Base-by-base conservation (phyloP, 2,329 filamentous ascomycete genomes). In the Trichoderma sp. region DNA sequence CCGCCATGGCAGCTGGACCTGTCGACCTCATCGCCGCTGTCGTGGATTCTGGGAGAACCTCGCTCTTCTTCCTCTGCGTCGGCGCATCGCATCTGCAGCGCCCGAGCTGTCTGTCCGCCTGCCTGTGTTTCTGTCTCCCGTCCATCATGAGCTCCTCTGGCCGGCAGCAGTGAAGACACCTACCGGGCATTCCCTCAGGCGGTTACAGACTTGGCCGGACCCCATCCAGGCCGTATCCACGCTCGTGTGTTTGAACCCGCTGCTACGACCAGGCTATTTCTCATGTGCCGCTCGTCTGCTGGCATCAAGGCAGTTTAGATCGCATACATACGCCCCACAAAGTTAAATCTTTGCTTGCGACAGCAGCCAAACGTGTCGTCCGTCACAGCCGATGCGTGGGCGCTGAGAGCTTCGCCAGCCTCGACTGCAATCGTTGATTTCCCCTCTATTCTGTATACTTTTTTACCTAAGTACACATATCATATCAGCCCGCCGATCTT, bases 21-120 rank as follows among this genome's bases (percentile, higher is more conserved):
- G 43, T 69, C 53, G 67, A 69, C 67, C 67, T 69, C 67, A 69
- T 64, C 58, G 37, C 47, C 6, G 40, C 16, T 10, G 40, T 65
- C 21, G 27, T 52, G 31, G 31, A 19, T 19, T 24, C 14, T 14
- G 10, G 14, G 16, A 33, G 27, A 55, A 27, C 47, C 57, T 69
- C 4, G 11, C 67, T 40, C 24, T 57, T 68, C 16, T 33, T 56
- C 19, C 53, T 69, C 67, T 53, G 59, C 40, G 29, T 6, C 40
- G 10, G 29, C 52, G 49, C 60, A 16, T 43, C 37, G 49, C 33
- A 16, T 43, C 37, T 57, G 37, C 43, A 52, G 27, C 60, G 47
- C 21, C 40, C 13, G 37, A 16, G 29, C 13, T 11, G 58, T 19
- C 47, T 7, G 31, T 10, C 31, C 13, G 11, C 14, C 33, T 35